Base-by-base conservation (phyloP, 208 protist species). In the Leishmania guyanensis region DNA sequence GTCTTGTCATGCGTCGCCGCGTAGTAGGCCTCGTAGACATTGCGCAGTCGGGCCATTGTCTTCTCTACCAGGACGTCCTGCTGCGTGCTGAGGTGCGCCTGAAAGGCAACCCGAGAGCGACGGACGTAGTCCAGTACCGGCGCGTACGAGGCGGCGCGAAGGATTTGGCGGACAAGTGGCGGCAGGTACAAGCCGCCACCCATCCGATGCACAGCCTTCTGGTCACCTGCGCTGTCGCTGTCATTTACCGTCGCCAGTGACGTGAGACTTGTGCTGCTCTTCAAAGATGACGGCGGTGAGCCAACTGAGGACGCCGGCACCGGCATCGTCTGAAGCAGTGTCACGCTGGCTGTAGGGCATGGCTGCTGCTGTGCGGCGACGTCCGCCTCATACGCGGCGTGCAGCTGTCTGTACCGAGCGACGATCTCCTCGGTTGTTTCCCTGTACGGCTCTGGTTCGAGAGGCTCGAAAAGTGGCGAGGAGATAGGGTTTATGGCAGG, bases 71-170 rank as follows among this genome's bases (percentile, higher is more conserved):
- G 48, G 0, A 66, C 48, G 65, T 90, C 76, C 53, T 86, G 83
- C 76, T 84, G 78, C 26, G 78, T 81, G 79, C 85, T 82, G 75
- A 91, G 69, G 77, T 81, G 75, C 29, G 71, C 74, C 81, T 93
- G 90, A 56, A 91, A 73, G 46, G 71, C 46, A 17, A 80, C 53
- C 26, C 90, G 90, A 26, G 88, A 58, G 39, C 53, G 64, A 46
- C 83, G 78, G 64, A 90, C 86, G 82, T 88, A 88, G 60, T 85
- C 76, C 68, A 93, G 85, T 43, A 94, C 88, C 12, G 91, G 89
- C 0, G 91, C 85, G 62, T 88, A 94, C 6, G 86, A 89, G 17
- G 76, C 77, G 3, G 86, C 88, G 5, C 85, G 84, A 43, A 94
- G 84, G n/a, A 94, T 73, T 80, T 85, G 88, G 0, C 88, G 83